phyloP scores from a whole-genome alignment of 2,329 filamentous ascomycete species.

The Harringtonia aguacate region DNA sequence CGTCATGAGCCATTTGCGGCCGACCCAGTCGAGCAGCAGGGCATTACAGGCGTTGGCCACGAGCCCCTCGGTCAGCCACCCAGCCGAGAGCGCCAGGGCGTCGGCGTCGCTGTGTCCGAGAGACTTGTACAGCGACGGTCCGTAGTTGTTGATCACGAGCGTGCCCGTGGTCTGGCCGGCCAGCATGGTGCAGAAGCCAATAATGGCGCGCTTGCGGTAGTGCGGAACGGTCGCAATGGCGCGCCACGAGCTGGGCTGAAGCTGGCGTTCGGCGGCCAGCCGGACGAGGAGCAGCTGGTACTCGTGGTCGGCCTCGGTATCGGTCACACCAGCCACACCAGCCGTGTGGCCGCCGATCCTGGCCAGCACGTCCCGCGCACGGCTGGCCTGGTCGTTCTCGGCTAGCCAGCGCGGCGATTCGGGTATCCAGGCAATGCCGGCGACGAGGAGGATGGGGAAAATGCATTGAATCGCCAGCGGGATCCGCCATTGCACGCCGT shows the following conservation, averaged over 20 bases:
- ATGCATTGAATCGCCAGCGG: constrained; percentile 23
- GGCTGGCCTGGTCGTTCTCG: constrained; percentile 13
- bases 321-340: neutral
- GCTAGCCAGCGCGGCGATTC: constrained; percentile 17
- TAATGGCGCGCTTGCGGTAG: neutral
- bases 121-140: neutral
- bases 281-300: neutral
- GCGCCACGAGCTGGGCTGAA: too few species aligned
- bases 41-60: neutral
- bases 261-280: neutral
- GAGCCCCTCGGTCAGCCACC: constrained; percentile 1
- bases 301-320: neutral
- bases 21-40: constrained; percentile 1
- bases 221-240: neutral
- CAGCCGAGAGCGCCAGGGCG: neutral
- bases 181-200: neutral
- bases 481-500: constrained; percentile 22
- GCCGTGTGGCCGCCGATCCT: constrained; percentile 24
- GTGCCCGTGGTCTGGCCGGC: neutral
- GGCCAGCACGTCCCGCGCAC: constrained; percentile 13
- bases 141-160: constrained; percentile 3
- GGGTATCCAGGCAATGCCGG: constrained; percentile 19
- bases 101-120: neutral
- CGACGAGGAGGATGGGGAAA: constrained; percentile 6
- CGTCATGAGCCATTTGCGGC: neutral